A percentile compares a stretch with the other conserved stretches of the same genome.
These are phyloP conservation scores for Capniomyces stellatus DNA, from an alignment of 371 early-diverging fungal genomes.

Conservation along the genomic window DNA sequence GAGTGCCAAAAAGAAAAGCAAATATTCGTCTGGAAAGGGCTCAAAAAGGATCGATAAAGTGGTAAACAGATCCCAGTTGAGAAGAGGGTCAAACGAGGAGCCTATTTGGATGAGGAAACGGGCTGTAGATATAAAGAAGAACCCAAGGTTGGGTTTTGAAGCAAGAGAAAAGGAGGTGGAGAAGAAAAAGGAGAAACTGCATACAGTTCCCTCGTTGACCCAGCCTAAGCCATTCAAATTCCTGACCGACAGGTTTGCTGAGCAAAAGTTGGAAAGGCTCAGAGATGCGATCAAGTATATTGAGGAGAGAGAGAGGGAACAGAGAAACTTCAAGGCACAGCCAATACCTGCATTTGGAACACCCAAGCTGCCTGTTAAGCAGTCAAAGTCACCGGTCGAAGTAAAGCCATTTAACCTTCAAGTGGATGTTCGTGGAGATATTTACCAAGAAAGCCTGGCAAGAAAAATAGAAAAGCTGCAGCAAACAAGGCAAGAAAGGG, in stretches of 20 bases:
- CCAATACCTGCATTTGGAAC: conserved; percentile 21
- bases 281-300: conserved; percentile 15
- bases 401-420: conserved; percentile 32
- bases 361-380: conserved; percentile 8
- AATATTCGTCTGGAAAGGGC: not conserved
- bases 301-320: conserved; percentile 13
- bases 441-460: conserved; percentile 19
- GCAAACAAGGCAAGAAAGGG: conserved; percentile 11
- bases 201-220: conserved; percentile 13
- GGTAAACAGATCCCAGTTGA: not conserved
- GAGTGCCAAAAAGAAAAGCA: conserved; percentile 5
- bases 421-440: conserved; percentile 28
- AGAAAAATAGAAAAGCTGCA: conserved; percentile 23
- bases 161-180: not conserved
- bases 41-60: not conserved
- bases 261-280: conserved; percentile 14
- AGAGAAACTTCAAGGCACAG: conserved; percentile 22
- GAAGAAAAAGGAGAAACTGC: not conserved
- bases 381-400: conserved; percentile 16
- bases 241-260: conserved; percentile 18
- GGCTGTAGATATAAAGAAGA: not conserved
- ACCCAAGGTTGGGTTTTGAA: not conserved
- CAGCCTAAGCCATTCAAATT: conserved; percentile 19
- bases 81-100: not conserved
- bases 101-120: not conserved